These are phyloP conservation scores for Biscutella laevigata DNA, from an alignment of 441 rosid genomes.

Conservation along the genomic window DNA sequence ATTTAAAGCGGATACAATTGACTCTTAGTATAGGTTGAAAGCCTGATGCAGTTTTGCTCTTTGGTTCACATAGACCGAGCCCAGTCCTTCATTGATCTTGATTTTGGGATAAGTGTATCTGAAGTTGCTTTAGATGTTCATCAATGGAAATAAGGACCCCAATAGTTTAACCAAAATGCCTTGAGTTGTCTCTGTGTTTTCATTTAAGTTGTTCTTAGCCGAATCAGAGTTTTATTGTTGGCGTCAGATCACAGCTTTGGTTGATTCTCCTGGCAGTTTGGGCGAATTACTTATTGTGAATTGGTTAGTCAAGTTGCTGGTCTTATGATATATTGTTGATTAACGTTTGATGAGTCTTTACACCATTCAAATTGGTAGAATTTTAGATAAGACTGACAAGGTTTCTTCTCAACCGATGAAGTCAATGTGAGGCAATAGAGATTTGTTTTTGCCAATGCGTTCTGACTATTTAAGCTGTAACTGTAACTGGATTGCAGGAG, in stretches of 20 bases:
- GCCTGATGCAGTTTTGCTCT: background rate
- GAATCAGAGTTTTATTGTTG: background rate
- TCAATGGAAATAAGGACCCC: background rate
- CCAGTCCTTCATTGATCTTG: background rate
- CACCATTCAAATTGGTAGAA: background rate
- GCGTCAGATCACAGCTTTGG: background rate
- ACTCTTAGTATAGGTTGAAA: background rate
- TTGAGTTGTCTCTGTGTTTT: background rate
- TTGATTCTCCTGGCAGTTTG: background rate
- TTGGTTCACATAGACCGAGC: background rate
- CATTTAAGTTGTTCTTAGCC: background rate
- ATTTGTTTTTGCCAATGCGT: background rate
- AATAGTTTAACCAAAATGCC: background rate
- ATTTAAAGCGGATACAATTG: background rate
- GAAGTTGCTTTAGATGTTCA: background rate
- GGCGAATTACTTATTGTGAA: background rate
- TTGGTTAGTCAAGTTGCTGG: background rate
- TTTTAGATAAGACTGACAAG: background rate
- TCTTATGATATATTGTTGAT: background rate
- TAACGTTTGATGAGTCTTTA: background rate
- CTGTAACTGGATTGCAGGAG: conserved; percentile 41
- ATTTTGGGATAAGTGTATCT: background rate
- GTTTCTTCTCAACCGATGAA: background rate
- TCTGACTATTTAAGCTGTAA: conserved; percentile 10
- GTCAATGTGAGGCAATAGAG: background rate